Evolutionary conservation across 306 rosid genomes (phyloP).

Genomic region (Purshia tridentata): DNA sequence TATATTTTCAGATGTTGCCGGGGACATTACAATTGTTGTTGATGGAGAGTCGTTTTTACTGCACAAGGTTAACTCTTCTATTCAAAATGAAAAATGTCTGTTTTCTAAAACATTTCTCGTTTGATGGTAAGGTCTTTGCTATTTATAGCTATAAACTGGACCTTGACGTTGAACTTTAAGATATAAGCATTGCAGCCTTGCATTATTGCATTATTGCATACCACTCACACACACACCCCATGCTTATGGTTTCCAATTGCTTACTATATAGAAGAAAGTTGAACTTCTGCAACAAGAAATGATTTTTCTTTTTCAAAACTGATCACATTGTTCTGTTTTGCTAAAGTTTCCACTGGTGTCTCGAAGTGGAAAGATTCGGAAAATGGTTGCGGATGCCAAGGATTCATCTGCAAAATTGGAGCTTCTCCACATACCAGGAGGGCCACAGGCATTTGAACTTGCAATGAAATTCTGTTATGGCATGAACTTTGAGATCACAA

Average conservation of each 20-base stretch:
- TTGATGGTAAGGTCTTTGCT: neutral
- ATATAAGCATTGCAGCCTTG: neutral
- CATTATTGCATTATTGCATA: neutral
- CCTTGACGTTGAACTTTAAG: neutral
- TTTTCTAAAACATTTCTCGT: neutral
- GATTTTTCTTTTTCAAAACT: neutral
- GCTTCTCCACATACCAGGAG: conserved; percentile 75
- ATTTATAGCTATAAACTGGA: neutral
- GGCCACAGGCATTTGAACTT: conserved; percentile 70
- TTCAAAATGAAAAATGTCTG: neutral
- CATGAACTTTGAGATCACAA: conserved; percentile 78
- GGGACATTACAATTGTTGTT: conserved; percentile 72
- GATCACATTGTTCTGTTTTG: conserved; percentile 10
- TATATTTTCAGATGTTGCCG: conserved; percentile 89
- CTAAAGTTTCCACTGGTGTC: conserved; percentile 81
- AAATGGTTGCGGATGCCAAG: conserved; percentile 70
- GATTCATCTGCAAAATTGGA: conserved; percentile 58
- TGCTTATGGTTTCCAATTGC: no score
- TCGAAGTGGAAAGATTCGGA: conserved; percentile 80
- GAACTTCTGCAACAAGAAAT: no score
- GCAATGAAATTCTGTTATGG: conserved; percentile 89
- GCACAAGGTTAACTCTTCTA: conserved; percentile 61
- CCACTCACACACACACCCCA: no score
- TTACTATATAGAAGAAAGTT: no score
- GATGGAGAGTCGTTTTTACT: conserved; percentile 83